A percentile compares a stretch with the other conserved stretches of the same genome.
Conservation (phyloP, 805 yeast genomes). For the Priceomyces medius region DNA sequence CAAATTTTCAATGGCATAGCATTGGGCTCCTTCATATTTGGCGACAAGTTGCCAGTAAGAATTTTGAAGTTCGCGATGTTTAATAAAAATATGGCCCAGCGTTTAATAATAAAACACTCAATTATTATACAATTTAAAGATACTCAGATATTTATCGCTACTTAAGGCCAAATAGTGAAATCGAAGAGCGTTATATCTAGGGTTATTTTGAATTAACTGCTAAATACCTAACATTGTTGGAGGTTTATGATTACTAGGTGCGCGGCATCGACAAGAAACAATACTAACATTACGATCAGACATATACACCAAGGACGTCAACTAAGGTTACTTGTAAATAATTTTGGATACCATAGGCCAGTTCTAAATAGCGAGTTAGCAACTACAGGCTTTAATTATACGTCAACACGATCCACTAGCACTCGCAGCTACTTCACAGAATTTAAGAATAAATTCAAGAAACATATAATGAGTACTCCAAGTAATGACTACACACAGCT, state of each 20-base stretch:
- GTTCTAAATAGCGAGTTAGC: constrained; percentile 1
- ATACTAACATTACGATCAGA: constrained; percentile 5
- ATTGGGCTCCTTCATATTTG: too few species aligned
- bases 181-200: too few species aligned
- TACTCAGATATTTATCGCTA: too few species aligned
- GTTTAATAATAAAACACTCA: too few species aligned
- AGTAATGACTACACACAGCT: constrained; percentile 22
- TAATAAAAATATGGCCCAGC: too few species aligned
- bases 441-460: constrained; percentile 1
- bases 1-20: too few species aligned
- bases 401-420: not conserved
- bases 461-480: constrained; percentile 4
- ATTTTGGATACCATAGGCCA: constrained; percentile 4
- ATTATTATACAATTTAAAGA: too few species aligned
- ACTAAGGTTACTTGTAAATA: constrained; percentile 5
- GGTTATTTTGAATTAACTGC: too few species aligned
- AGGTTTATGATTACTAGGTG: constrained; percentile 7
- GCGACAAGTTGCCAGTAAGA: too few species aligned
- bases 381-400: not conserved
- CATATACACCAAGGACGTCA: not conserved
- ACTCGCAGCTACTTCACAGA: not conserved
- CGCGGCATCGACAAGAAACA: constrained; percentile 1
- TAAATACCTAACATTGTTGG: too few species aligned
- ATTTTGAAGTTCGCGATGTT: too few species aligned
- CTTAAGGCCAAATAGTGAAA: too few species aligned